Conservation (phyloP, 1,284 basidiomycete genomes). For the Leccinum discolor region DNA sequence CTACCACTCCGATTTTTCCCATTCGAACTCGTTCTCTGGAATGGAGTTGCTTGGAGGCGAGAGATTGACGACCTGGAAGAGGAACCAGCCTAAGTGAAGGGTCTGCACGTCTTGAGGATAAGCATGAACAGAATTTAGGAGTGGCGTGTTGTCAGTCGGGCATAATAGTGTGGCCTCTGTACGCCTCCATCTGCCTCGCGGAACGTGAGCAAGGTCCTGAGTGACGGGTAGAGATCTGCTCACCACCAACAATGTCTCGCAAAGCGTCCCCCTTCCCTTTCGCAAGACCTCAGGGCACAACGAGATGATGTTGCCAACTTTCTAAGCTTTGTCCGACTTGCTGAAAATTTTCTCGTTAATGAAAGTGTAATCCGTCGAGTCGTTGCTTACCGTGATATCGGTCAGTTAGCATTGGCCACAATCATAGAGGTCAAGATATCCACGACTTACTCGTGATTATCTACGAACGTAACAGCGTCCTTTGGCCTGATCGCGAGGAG, state of each 20-base stretch:
- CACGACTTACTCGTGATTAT: slow-evolving; percentile 75
- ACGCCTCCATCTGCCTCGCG: too few species aligned
- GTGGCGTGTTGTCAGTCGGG: too few species aligned
- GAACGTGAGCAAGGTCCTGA: too few species aligned
- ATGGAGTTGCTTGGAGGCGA: too few species aligned
- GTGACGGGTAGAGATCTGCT: slow-evolving; percentile 21
- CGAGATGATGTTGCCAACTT: slow-evolving; percentile 90
- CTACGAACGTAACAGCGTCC: slow-evolving; percentile 83
- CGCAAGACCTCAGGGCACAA: slow-evolving; percentile 94
- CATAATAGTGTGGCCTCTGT: too few species aligned
- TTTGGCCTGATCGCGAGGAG: slow-evolving; percentile 57
- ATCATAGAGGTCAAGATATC: background rate
- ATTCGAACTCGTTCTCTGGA: too few species aligned
- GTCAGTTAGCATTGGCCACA: background rate
- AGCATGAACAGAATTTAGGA: too few species aligned
- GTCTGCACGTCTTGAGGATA: too few species aligned
- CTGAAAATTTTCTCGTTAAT: slow-evolving; percentile 2
- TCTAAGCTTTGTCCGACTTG: too few species aligned
- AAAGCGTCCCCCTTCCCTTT: slow-evolving; percentile 96
- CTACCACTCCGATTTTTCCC: too few species aligned
- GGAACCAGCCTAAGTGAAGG: too few species aligned
- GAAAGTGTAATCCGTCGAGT: background rate
- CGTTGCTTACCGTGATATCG: slow-evolving; percentile 52
- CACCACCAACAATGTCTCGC: slow-evolving; percentile 98
- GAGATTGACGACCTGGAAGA: too few species aligned